Base-by-base conservation (phyloP, 495 filamentous ascomycete species). In the Xylaria grammica region DNA sequence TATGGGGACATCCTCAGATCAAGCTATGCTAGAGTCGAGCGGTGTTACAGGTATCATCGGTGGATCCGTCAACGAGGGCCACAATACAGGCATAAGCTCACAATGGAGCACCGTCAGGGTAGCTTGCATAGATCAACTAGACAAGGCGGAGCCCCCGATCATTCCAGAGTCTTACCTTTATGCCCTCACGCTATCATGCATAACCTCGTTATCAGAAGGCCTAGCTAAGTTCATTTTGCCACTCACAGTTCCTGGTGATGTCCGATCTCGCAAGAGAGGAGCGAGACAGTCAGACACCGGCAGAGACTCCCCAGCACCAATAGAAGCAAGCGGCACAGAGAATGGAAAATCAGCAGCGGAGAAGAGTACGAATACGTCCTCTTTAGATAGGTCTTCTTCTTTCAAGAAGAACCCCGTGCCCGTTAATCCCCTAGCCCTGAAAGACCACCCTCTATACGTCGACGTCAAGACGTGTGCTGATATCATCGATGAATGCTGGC, bases 101-200 rank as follows among this genome's bases (percentile, higher is more conserved):
- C 89, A 94, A 68, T 97, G 93, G 94, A 98, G 96, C 79, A 83
- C 89, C 22, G 86, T 96, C 68, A 83, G 92, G 58, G 92, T 91
- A 20, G 89, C 94, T 26, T 98, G 93, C 72, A 90, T 98, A 42
- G 95, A 99, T 61, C 90, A 96, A 53, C 85, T 98, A 11, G 95
- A 99, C 77, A 99, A 99, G 74, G 82, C 86, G 3, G 94, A 98
- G 34, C 84, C 95, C 4, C 92, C 94, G 4, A 59, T 75, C 9
- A 84, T 95, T 44, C 95, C 95, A 1, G 93, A 97, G 55, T 96
- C 96, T 0, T 99, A 99, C 70, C 85, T 97, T 29, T 97, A 99
- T 76, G 90, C 89, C 68, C 82, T 99, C 17, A 91, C 92, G 7
- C 80, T 99, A 15, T 90, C 90, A 1, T 98, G 96, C 74, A 87